Base-by-base conservation (phyloP, 2,329 filamentous ascomycete genomes). In the Colletotrichum australisinense region DNA sequence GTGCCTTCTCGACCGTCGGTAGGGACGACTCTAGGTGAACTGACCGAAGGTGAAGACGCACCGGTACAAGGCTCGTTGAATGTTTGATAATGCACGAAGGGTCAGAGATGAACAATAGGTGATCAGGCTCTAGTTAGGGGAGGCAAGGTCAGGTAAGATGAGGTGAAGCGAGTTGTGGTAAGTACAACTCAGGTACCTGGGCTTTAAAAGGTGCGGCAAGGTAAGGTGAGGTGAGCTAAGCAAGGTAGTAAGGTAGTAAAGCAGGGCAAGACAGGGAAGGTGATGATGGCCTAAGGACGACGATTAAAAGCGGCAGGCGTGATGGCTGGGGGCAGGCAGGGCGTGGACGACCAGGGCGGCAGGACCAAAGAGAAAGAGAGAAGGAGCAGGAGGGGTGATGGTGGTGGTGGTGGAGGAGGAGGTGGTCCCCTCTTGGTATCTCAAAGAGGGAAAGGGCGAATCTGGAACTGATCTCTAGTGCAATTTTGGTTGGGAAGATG, bases 221-320 rank as follows among this genome's bases (percentile, higher is more conserved):
- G 60, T 35, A 28, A 28, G 22, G 53, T 16, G 16, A 56, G 24
- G 11, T 26, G 22, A 26, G 22, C 53, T 26, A 56, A 28, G 22
- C 11, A 26, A 56, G 53, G 53, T 42, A 42, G 53, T 56, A 28
- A 28, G 53, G 53, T 56, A 56, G 53, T 19, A 19, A 30, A 57
- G n/a, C 52, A 55, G 52, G 57, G 16, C 38, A 56, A 28, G 32
- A 30, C 52, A 28, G 32, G 59, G 63, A n/a, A 55, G 14, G 46
- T 14, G 32, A 55, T n/a, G 64, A 55, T 28, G 57, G 52, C 64
- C 69, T 58, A 30, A 66, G 58, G 35, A n/a, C 42, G 58, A 35
- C 68, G 69, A 68, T 72, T 68, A 53, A 49, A 72, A 68, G 53
- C 69, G 64, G 58, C 63, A 72, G 69, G 69, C 69, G 65, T 69